A percentile compares a stretch with the other conserved stretches of the same genome.
phyloP scores from a whole-genome alignment of 2,329 filamentous ascomycete genomes.

The Paracorniculantispora psalliotae region DNA sequence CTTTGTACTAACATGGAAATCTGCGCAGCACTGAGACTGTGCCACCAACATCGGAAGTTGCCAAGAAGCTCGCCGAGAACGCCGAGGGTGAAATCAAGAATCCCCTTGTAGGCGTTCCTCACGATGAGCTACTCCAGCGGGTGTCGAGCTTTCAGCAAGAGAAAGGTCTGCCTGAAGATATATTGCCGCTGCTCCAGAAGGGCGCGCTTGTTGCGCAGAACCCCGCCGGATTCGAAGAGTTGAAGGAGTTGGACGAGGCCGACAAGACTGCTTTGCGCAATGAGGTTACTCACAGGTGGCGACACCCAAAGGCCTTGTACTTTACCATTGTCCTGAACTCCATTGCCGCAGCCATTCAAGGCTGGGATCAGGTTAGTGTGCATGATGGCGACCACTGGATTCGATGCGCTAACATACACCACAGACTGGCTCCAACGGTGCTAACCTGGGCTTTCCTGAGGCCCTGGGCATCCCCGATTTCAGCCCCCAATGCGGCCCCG shows the following conservation, averaged over 20 bases:
- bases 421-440: slow-evolving; percentile 43
- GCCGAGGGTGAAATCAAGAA: slow-evolving; percentile 37
- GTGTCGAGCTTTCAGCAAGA: slow-evolving; percentile 49
- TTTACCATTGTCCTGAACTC: slow-evolving; percentile 47
- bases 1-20: neutral
- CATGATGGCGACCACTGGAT: neutral
- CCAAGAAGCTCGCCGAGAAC: slow-evolving; percentile 18
- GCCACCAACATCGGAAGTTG: neutral
- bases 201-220: slow-evolving; percentile 29
- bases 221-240: slow-evolving; percentile 41
- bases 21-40: neutral
- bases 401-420: neutral
- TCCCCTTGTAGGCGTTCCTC: slow-evolving; percentile 45
- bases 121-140: slow-evolving; percentile 46
- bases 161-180: slow-evolving; percentile 40
- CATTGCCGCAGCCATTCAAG: slow-evolving; percentile 50
- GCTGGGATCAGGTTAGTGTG: slow-evolving; percentile 35
- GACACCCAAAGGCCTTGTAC: slow-evolving; percentile 43
- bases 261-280: slow-evolving; percentile 37
- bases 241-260: slow-evolving; percentile 39
- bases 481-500: slow-evolving; percentile 25
- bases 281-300: slow-evolving; percentile 46
- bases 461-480: slow-evolving; percentile 39
- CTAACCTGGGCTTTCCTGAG: slow-evolving; percentile 41
- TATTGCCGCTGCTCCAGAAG: slow-evolving; percentile 33